phyloP scores from a whole-genome alignment of 371 early-diverging fungal genomes.

The Thermomucor indicae-seudaticae region DNA sequence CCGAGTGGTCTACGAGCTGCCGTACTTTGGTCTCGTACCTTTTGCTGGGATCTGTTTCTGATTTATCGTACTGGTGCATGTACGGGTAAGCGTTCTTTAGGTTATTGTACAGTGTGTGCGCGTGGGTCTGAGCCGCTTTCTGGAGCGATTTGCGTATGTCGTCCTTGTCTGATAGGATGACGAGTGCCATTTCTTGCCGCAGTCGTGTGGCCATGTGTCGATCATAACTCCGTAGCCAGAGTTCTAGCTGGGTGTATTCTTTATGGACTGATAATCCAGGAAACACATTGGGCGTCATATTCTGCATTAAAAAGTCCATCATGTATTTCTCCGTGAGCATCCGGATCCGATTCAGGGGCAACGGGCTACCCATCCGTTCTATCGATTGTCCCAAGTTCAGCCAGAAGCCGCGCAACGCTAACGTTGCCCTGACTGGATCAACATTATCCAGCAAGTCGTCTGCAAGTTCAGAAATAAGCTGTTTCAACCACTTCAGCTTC shows the following conservation, averaged over 20 bases:
- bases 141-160: background rate
- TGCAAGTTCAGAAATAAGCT: conserved; percentile 37
- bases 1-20: conserved; percentile 27
- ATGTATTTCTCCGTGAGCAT: conserved; percentile 60
- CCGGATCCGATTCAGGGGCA: conserved; percentile 43
- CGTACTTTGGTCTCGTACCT: conserved; percentile 27
- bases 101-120: conserved; percentile 10
- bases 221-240: conserved; percentile 15
- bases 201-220: conserved; percentile 13
- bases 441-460: conserved; percentile 36
- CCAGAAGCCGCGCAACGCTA: conserved; percentile 35
- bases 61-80: conserved; percentile 17
- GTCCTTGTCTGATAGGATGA: conserved; percentile 9
- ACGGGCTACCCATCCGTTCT: conserved; percentile 21
- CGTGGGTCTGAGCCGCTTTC: background rate
- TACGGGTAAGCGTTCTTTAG: conserved; percentile 21
- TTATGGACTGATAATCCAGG: conserved; percentile 20
- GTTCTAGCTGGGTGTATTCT: conserved; percentile 9
- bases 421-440: conserved; percentile 40
- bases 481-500: conserved; percentile 45
- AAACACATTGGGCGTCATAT: conserved; percentile 33
- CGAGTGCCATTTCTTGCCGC: conserved; percentile 21
- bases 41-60: conserved; percentile 13
- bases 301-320: conserved; percentile 45
- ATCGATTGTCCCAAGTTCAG: conserved; percentile 32